Conservation (phyloP, 2,329 filamentous ascomycete genomes). For the Verticillium tricorpus region DNA sequence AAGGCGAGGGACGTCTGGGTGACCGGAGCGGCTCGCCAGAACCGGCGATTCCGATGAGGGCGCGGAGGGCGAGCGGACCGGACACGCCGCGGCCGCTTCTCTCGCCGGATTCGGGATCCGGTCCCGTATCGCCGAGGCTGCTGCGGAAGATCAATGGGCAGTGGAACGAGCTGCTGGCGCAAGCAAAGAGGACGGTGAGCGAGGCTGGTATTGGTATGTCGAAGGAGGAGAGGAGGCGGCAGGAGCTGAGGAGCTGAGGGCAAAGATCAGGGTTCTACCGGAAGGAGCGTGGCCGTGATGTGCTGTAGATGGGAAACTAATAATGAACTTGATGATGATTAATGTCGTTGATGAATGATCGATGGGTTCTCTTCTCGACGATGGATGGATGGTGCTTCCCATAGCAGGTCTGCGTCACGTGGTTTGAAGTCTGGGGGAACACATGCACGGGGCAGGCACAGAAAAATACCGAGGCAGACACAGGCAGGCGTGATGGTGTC, state of each 20-base stretch:
- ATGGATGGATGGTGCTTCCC: no score
- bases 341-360: neutral
- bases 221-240: slow-evolving; percentile 27
- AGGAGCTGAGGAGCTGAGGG: slow-evolving; percentile 29
- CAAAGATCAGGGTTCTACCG: slow-evolving; percentile 29
- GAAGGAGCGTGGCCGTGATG: neutral
- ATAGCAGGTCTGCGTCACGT: no score
- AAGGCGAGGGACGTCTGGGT: neutral
- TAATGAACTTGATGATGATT: no score
- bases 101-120: neutral
- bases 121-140: neutral
- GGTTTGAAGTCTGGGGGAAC: no score
- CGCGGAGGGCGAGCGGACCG: neutral
- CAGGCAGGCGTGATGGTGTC: no score
- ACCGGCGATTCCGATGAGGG: neutral
- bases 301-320: no score
- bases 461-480: no score
- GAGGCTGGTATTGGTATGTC: slow-evolving; percentile 4
- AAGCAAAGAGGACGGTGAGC: slow-evolving; percentile 11
- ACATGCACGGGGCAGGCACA: no score
- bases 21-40: neutral
- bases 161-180: slow-evolving; percentile 11
- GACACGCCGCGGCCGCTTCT: neutral
- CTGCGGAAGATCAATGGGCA: slow-evolving; percentile 1
- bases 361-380: no score